Percentiles rank a stretch among this genome's conserved stretches.
These are phyloP conservation scores for Juglanconis juglandina DNA, from an alignment of 2,329 filamentous ascomycete genomes.

Conservation along the genomic window DNA sequence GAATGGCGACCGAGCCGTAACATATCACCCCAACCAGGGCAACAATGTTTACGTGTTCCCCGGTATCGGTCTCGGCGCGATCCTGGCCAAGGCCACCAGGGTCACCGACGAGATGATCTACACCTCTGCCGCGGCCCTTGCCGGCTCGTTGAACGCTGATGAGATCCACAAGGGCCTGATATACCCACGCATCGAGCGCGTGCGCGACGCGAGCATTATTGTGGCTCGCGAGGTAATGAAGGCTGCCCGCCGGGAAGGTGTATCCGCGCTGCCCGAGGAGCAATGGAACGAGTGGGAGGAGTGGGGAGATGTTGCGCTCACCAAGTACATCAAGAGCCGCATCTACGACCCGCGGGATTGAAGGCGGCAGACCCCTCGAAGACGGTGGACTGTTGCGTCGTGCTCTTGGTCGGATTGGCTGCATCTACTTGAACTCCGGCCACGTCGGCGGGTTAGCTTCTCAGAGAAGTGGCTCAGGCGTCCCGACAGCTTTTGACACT, in stretches of 20 bases:
- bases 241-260: constrained; percentile 76
- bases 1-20: constrained; percentile 55
- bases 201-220: constrained; percentile 81
- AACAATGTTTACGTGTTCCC: constrained; percentile 95
- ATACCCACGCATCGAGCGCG: constrained; percentile 87
- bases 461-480: not conserved
- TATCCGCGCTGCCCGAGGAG: constrained; percentile 65
- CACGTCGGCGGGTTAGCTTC: constrained; percentile 12
- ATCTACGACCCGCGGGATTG: constrained; percentile 53
- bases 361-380: constrained; percentile 17
- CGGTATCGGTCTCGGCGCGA: constrained; percentile 88
- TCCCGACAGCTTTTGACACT: not conserved
- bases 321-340: constrained; percentile 55
- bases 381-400: constrained; percentile 17
- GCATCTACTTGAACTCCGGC: not conserved
- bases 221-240: constrained; percentile 93
- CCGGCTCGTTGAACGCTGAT: constrained; percentile 72
- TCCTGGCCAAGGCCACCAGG: constrained; percentile 80
- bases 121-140: constrained; percentile 78
- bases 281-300: constrained; percentile 72
- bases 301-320: constrained; percentile 63
- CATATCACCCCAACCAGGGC: constrained; percentile 77
- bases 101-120: constrained; percentile 97
- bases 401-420: constrained; percentile 16
- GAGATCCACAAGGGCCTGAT: constrained; percentile 82